These are phyloP conservation scores for Saccharomyces jurei DNA, from an alignment of 805 yeast genomes.

Conservation along the genomic window DNA sequence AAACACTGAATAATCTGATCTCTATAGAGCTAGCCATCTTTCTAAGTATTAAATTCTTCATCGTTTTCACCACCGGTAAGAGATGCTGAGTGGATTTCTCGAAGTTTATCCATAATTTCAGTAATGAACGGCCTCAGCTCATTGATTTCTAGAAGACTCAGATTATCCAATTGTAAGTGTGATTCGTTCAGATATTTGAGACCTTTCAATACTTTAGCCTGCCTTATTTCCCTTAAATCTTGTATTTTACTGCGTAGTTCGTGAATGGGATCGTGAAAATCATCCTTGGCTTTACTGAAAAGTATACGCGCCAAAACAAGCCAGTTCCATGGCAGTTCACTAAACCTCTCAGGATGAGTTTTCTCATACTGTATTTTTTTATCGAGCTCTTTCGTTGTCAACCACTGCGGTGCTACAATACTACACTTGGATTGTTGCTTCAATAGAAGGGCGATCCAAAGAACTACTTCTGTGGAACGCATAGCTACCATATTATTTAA, in stretches of 20 bases:
- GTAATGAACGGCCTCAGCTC: slow-evolving; percentile 78
- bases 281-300: slow-evolving; percentile 64
- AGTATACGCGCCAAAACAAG: slow-evolving; percentile 67
- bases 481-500: slow-evolving; percentile 41
- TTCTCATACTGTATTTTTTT: slow-evolving; percentile 61
- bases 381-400: slow-evolving; percentile 46
- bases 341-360: slow-evolving; percentile 47
- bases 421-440: slow-evolving; percentile 82
- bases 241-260: slow-evolving; percentile 63
- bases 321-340: slow-evolving; percentile 83
- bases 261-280: slow-evolving; percentile 64
- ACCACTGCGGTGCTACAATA: slow-evolving; percentile 82
- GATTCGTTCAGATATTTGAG: slow-evolving; percentile 69
- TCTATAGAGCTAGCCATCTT: not conserved
- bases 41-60: not conserved
- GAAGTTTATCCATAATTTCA: slow-evolving; percentile 71
- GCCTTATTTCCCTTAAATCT: slow-evolving; percentile 77
- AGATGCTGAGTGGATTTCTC: slow-evolving; percentile 36
- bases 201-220: slow-evolving; percentile 76
- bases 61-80: slow-evolving; percentile 1
- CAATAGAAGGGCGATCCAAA: slow-evolving; percentile 81
- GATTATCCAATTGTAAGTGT: slow-evolving; percentile 72
- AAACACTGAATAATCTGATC: not conserved
- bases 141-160: slow-evolving; percentile 78
- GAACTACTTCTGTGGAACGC: slow-evolving; percentile 61